Evolutionary conservation across 192 early-diverging fungal genomes (phyloP), one percentile per base, ranked within the genome.

Genomic region (Physocladia obscura): DNA sequence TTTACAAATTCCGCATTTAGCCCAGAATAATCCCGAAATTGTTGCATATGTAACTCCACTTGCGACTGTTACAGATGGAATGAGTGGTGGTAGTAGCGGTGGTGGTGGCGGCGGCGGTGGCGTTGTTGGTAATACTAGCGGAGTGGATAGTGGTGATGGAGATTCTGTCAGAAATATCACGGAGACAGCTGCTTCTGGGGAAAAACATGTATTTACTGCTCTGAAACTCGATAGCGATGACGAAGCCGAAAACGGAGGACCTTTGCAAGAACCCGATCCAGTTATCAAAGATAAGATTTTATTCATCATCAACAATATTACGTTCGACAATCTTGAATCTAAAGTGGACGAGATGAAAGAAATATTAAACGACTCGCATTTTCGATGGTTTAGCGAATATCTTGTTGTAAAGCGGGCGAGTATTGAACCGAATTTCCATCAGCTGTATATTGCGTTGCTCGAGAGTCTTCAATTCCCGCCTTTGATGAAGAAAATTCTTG

Each of bases 221-320:
- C 67, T 91, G 22, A 79, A 82, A 56, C 69, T 89, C 57, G 86
- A 89, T 65, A 60, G 75, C 2, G 31, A 75, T 15, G 47, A 86
- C 30, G 74, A 77, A 15, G 83, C 79, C n/a, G 17, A 47, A 0
- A 74, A 62, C 0, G 79, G 79, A 50, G 68, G 79, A 62, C 79
- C 75, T 31, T 71, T 76, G 22, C 82, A 85, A 61, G 75, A 81
- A 6, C 90, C 90, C 0, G 58, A 69, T 26, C 85, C 92, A 65
- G 81, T 76, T 1, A 77, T 83, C 21, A 87, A 90, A 74, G 97
- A 99, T 75, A 96, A 96, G 80, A 93, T 99, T 49, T 84, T 96
- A 34, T 99, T 99, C 77, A 94, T 93, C 27, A 88, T 99, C 70
- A 99, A 99, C 84, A 99, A 99, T 67, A 77, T 99, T 39, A 89